Conservation (phyloP, 352 stramenopile species). For the Aphanomyces astaci region DNA sequence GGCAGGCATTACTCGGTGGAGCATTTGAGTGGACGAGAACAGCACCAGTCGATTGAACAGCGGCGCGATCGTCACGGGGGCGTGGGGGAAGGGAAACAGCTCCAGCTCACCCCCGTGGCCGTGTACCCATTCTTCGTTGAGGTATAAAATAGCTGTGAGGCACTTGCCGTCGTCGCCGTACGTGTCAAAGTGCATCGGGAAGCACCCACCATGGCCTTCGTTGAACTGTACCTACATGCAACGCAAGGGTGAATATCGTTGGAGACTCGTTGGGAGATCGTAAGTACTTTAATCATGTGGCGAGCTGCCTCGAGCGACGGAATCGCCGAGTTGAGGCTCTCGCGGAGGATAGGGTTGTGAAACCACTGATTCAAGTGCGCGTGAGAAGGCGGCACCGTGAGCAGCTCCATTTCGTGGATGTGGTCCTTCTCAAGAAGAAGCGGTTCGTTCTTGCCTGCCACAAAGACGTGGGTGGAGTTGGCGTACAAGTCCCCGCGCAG, state of each 20-base stretch:
- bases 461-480: constrained; percentile 71
- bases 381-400: constrained; percentile 33
- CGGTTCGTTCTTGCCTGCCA: constrained; percentile 27
- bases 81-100: constrained; percentile 70
- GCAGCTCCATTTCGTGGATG: constrained; percentile 78
- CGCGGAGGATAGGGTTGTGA: constrained; percentile 31
- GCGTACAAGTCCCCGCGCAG: constrained; percentile 53
- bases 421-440: constrained; percentile 65
- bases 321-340: constrained; percentile 62
- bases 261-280: too few relatives aligned
- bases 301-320: constrained; percentile 30
- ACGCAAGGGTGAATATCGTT: constrained; percentile 45
- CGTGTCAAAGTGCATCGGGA: constrained; percentile 81
- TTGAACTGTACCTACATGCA: constrained; percentile 83
- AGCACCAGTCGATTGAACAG: constrained; percentile 61
- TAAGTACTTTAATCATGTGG: constrained; percentile 26
- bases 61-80: constrained; percentile 40
- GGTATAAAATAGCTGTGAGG: constrained; percentile 74
- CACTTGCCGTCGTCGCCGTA: constrained; percentile 78
- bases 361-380: constrained; percentile 27
- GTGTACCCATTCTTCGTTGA: constrained; percentile 67
- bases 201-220: constrained; percentile 63
- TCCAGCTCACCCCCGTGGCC: constrained; percentile 73
- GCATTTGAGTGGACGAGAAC: constrained; percentile 73
- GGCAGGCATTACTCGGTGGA: constrained; percentile 60